phyloP scores from a whole-genome alignment of 768 basidiomycete species.

The Nidula microcarpa region DNA sequence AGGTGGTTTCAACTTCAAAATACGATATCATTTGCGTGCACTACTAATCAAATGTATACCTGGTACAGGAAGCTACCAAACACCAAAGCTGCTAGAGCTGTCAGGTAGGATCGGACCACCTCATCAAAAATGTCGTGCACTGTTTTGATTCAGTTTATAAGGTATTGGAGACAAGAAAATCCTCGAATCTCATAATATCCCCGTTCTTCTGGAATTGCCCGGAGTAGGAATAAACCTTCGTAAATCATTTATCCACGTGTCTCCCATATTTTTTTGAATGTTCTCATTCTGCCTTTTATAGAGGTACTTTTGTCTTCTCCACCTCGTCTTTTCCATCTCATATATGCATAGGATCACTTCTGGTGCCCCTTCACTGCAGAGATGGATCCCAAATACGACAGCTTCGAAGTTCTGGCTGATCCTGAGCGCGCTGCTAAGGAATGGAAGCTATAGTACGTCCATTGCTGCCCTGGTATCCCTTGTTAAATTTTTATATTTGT shows the following conservation, averaged over 20 bases:
- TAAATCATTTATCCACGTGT: background rate
- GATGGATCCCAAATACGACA: background rate
- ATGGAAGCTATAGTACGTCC: background rate
- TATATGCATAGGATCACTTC: background rate
- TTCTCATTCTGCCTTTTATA: background rate
- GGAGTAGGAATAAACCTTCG: background rate
- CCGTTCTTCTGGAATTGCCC: background rate
- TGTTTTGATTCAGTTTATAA: background rate
- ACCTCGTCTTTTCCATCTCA: background rate
- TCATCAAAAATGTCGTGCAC: background rate
- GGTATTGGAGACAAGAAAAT: background rate
- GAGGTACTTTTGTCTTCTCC: background rate
- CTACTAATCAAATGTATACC: too few species aligned
- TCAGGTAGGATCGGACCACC: background rate
- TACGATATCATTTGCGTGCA: too few species aligned
- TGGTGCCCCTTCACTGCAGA: background rate
- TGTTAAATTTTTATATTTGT: background rate
- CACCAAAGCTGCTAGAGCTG: constrained; percentile 6
- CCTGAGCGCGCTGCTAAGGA: background rate
- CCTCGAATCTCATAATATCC: background rate
- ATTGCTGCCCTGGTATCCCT: background rate
- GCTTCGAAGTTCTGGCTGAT: background rate
- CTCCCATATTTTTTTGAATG: background rate
- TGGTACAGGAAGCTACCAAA: background rate
- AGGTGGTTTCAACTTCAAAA: background rate